phyloP scores from a whole-genome alignment of 1,284 basidiomycete species.

The Pisolithus thermaeus region DNA sequence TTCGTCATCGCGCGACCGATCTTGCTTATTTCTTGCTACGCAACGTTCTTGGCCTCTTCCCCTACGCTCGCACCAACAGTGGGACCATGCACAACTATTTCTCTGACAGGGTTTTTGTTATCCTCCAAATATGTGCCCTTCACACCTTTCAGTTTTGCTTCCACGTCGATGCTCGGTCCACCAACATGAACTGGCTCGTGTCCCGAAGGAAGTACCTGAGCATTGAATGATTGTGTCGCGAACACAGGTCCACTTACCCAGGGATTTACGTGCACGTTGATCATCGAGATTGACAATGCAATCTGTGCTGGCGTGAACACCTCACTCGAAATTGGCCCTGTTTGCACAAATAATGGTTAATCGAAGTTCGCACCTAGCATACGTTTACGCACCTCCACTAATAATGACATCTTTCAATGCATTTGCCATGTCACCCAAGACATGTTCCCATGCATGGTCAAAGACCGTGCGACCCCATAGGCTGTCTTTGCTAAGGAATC shows the following conservation, averaged over 20 bases:
- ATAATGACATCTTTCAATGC: too few species aligned
- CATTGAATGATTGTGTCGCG: conserved; percentile 67
- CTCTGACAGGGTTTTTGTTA: conserved; percentile 53
- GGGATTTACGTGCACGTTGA: too few species aligned
- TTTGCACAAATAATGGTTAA: too few species aligned
- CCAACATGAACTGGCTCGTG: conserved; percentile 52
- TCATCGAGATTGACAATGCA: too few species aligned
- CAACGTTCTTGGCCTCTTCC: conserved; percentile 27
- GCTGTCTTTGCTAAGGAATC: conserved; percentile 67
- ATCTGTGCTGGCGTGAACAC: too few species aligned
- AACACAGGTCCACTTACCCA: conserved; percentile 62
- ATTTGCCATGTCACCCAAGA: too few species aligned
- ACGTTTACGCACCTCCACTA: conserved; percentile 48
- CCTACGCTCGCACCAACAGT: conserved; percentile 44
- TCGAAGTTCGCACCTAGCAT: conserved; percentile 1
- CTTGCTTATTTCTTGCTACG: conserved; percentile 48
- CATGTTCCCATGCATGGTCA: conserved; percentile 61
- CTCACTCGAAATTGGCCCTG: too few species aligned
- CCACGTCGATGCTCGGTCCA: conserved; percentile 68
- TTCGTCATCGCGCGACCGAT: conserved; percentile 51
- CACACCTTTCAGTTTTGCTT: conserved; percentile 61
- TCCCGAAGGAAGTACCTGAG: conserved; percentile 55
- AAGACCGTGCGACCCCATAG: conserved; percentile 75
- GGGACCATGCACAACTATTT: conserved; percentile 43
- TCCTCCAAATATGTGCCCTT: conserved; percentile 56